Evolutionary conservation across 75 land plant genomes (phyloP), one percentile per base, ranked within the genome.

Genomic region (Cunninghamia lanceolata): DNA sequence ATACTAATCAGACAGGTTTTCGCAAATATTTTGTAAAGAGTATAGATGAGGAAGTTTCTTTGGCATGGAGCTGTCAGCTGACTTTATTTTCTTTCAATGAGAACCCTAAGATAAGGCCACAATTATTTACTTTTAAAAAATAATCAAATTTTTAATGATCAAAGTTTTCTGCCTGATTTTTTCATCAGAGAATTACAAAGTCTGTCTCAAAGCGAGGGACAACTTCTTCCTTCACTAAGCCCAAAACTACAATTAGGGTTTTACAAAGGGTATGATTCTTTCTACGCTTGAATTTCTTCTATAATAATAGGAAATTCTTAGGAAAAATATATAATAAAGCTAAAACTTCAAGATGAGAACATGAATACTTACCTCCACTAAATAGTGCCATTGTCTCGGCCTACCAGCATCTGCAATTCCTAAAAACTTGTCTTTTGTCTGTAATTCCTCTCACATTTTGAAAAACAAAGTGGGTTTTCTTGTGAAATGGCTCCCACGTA

Each of bases 341-440:
- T 16, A 21, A 19, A 56, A 56, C 21, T 56, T 56, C 4, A 56
- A 17, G 25, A 4, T 17, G 14, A 19, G 59, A 4, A 56, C 21
- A 56, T 21, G n/a, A 63, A 63, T 21, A 40, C 80, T 38, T 38
- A 77, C 80, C 80, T 77, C 80, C 10, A 45, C 80, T 77, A 77
- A 21, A 25, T n/a, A n/a, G n/a, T n/a, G n/a, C n/a, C n/a, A n/a
- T n/a, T n/a, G n/a, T n/a, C n/a, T n/a, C n/a, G n/a, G n/a, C n/a
- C n/a, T n/a, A n/a, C n/a, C n/a, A n/a, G n/a, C n/a, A n/a, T n/a
- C n/a, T n/a, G n/a, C n/a, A n/a, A n/a, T n/a, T n/a, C n/a, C n/a
- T n/a, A n/a, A n/a, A n/a, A n/a, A n/a, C n/a, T n/a, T n/a, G n/a
- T n/a, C n/a, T n/a, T n/a, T n/a, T n/a, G n/a, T n/a, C n/a, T n/a